Base-by-base conservation (phyloP, 768 basidiomycete genomes). In the Termitomyces eurrhizus region DNA sequence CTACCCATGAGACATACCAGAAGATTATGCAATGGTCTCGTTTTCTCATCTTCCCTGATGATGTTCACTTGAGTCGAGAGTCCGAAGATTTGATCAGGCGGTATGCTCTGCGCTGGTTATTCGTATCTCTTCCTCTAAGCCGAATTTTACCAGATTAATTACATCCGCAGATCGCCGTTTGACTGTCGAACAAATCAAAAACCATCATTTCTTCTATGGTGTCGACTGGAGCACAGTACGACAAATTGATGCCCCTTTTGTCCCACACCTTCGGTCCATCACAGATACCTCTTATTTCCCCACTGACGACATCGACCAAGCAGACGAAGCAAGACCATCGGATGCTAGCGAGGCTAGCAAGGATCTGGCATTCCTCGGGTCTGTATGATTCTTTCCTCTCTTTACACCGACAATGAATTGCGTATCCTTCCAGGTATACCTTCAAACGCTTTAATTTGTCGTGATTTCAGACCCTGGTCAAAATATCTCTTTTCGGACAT, bases 261-360 rank as follows among this genome's bases (percentile, higher is more conserved):
- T 99, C n/a, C 96, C 97, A 21, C 92, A 93, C 59, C 80, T 98
- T 36, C 85, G 90, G 44, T 95, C 92, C 8, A 90, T 95, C 69
- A 95, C 94, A 39, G 95, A 98, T 65, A 97, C 95, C 1, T 95
- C 93, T n/a, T 97, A 97, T 77, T 97, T 97, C 83, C 95, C 95
- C 1, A 95, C 91, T 2, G 94, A 97, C 62, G 93, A 96, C 66
- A 81, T 95, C 57, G 92, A 95, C 59, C 90, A 94, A 73, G 88
- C 66, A 2, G 76, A 83, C 11, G 81, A 83, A 52, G 80, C 83
- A 62, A 65, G 70, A 12, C 66, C 78, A 29, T 62, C 72, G 29
- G 76, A 82, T 44, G 63, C 76, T 52, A 70, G 73, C 49, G 77
- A 71, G 21, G 78, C 82, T 32, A 74, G 77, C 68, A 84, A 82